Conservation (phyloP, 257 asterid genomes). For the Scutellaria baicalensis region DNA sequence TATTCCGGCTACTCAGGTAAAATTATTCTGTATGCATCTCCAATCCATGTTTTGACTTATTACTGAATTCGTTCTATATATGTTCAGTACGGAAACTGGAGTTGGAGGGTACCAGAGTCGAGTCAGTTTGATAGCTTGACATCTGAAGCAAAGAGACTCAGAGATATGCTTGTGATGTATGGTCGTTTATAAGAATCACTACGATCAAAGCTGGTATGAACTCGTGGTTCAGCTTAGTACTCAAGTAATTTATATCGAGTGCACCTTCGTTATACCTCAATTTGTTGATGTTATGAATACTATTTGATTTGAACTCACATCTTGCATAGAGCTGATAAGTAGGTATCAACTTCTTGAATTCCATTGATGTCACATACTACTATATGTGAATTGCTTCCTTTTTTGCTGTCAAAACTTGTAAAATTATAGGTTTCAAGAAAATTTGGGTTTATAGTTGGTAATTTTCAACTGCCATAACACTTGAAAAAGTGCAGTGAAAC, state of each 20-base stretch:
- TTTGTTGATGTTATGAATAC: too few relatives aligned
- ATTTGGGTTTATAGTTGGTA: neutral
- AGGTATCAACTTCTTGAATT: neutral
- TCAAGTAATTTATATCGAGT: neutral
- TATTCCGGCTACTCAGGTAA: conserved; percentile 89
- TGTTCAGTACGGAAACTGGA: conserved; percentile 90
- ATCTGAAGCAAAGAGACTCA: conserved; percentile 61
- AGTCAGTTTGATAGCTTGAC: conserved; percentile 52
- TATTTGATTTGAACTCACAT: too few relatives aligned
- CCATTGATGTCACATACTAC: neutral
- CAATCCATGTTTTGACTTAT: neutral
- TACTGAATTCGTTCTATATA: neutral
- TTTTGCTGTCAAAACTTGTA: neutral
- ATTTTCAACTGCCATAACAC: neutral
- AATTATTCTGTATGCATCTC: neutral
- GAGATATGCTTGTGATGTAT: conserved; percentile 55
- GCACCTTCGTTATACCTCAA: too few relatives aligned
- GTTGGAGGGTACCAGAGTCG: conserved; percentile 88
- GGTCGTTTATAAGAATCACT: conserved; percentile 42
- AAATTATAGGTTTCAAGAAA: neutral
- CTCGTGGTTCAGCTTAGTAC: neutral
- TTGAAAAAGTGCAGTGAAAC: neutral
- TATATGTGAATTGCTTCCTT: neutral
- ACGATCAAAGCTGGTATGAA: conserved; percentile 8
- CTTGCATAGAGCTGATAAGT: neutral